These are phyloP conservation scores for Galeopsis tetrahit DNA, from an alignment of 257 asterid genomes.

Conservation along the genomic window DNA sequence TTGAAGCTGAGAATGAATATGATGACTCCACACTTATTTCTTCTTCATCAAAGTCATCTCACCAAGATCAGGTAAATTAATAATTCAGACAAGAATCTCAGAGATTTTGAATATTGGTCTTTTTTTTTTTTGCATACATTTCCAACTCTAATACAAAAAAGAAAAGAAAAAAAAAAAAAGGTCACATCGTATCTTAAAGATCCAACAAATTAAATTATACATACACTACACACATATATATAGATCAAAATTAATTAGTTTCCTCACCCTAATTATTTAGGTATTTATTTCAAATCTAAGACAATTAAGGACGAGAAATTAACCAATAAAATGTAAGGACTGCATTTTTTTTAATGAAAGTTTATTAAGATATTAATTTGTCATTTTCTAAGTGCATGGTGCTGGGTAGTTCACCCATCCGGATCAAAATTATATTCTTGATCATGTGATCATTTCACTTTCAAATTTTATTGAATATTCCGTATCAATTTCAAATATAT, in stretches of 20 bases:
- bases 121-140: slow-evolving; percentile 4
- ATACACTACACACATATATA: background rate
- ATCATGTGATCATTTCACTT: background rate
- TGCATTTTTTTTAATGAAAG: background rate
- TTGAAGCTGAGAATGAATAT: slow-evolving; percentile 36
- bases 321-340: background rate
- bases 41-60: slow-evolving; percentile 41
- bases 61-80: slow-evolving; percentile 39
- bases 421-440: slow-evolving; percentile 1
- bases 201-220: background rate
- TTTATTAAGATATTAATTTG: background rate
- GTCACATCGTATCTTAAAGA: background rate
- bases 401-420: background rate
- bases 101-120: background rate
- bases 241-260: background rate
- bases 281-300: background rate
- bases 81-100: background rate
- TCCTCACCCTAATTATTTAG: background rate
- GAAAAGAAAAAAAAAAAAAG: background rate
- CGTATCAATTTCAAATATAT: background rate
- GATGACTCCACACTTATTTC: slow-evolving; percentile 29
- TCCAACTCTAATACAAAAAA: background rate
- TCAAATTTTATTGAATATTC: slow-evolving; percentile 1
- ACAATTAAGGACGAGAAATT: background rate
- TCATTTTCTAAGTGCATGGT: background rate